A percentile compares a stretch with the other conserved stretches of the same genome.
These are phyloP conservation scores for Trichosporon ovoides DNA, from an alignment of 1,284 basidiomycete genomes.

Conservation along the genomic window DNA sequence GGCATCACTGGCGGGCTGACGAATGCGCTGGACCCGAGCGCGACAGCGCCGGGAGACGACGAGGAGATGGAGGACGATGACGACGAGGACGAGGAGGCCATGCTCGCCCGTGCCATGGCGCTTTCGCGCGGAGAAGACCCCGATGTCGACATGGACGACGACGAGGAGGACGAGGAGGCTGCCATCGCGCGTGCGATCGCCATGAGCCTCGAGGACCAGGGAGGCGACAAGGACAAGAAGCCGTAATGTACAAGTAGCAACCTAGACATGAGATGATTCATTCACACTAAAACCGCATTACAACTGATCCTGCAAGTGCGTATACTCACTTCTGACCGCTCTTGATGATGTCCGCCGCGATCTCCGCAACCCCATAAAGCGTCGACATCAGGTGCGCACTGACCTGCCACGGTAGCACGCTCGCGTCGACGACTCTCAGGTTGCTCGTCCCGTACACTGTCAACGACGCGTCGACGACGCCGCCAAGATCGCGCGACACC, in stretches of 20 bases:
- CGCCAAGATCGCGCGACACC: conserved; percentile 58
- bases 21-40: conserved; percentile 26
- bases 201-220: conserved; percentile 54
- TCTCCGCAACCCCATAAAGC: conserved; percentile 66
- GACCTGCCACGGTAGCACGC: too few species aligned
- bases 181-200: conserved; percentile 61
- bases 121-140: conserved; percentile 34
- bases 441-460: conserved; percentile 59
- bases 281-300: not conserved
- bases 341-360: conserved; percentile 60
- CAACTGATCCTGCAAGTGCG: too few species aligned
- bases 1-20: conserved; percentile 25
- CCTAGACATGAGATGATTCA: not conserved
- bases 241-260: conserved; percentile 16
- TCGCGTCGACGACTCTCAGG: conserved; percentile 51
- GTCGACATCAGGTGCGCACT: conserved; percentile 49
- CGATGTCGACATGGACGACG: conserved; percentile 40
- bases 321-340: conserved; percentile 4
- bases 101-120: conserved; percentile 41
- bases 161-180: conserved; percentile 55
- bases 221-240: conserved; percentile 28
- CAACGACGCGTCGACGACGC: conserved; percentile 61
- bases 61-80: conserved; percentile 21
- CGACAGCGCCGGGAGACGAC: conserved; percentile 27
- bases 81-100: conserved; percentile 42